phyloP scores from a whole-genome alignment of 441 rosid genomes.

The Kokia cookei region DNA sequence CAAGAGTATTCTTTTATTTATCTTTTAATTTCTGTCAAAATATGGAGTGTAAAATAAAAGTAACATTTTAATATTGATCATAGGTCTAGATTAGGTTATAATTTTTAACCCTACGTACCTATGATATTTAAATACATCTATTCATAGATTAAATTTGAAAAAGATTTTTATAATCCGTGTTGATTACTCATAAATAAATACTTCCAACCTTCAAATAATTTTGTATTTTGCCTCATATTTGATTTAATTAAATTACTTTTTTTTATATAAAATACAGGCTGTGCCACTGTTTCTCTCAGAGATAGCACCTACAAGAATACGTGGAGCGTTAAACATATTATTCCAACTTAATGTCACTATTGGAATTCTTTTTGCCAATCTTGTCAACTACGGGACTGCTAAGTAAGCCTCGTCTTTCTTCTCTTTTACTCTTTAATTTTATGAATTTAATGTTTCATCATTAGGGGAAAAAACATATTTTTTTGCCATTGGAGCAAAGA shows the following conservation, averaged over 20 bases:
- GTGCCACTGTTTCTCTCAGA: slow-evolving; percentile 90
- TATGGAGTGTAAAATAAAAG: too few relatives aligned
- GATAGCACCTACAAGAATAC: slow-evolving; percentile 87
- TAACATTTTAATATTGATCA: too few relatives aligned
- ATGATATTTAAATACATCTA: too few relatives aligned
- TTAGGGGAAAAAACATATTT: rapidly evolving
- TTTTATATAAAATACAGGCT: slow-evolving; percentile 36
- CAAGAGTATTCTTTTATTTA: not conserved
- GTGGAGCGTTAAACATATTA: slow-evolving; percentile 81
- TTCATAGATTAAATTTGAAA: too few relatives aligned
- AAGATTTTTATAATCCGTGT: too few relatives aligned
- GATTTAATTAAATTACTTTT: not conserved
- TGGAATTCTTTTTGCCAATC: slow-evolving; percentile 84
- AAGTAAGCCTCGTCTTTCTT: slow-evolving; percentile 40
- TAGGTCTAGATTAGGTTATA: too few relatives aligned
- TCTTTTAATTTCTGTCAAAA: too few relatives aligned
- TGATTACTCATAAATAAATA: too few relatives aligned
- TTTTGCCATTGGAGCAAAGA: not conserved
- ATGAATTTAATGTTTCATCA: not conserved
- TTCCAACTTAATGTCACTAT: slow-evolving; percentile 91
- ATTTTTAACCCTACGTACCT: too few relatives aligned
- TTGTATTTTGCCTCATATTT: not conserved
- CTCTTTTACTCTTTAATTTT: not conserved
- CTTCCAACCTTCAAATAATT: not conserved
- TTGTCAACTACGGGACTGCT: slow-evolving; percentile 82